Evolutionary conservation across 2,329 filamentous ascomycete species (phyloP).

Genomic region (Cordyceps farinosa): DNA sequence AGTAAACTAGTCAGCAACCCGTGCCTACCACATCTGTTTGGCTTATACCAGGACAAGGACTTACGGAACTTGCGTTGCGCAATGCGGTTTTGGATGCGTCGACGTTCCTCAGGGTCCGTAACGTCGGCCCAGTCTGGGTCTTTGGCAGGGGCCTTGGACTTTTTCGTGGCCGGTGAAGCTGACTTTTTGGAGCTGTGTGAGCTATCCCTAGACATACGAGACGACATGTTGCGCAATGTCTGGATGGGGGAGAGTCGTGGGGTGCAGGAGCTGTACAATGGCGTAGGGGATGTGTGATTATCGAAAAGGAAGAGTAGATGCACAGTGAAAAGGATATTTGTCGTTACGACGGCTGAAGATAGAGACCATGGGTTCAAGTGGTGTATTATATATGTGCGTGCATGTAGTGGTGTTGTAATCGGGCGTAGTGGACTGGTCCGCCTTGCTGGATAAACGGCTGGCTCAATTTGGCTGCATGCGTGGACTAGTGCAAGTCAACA

Average conservation of each 20-base stretch:
- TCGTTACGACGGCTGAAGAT: background rate
- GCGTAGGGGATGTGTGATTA: background rate
- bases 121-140: slow-evolving; percentile 67
- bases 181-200: slow-evolving; percentile 27
- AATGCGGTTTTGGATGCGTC: slow-evolving; percentile 72
- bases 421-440: background rate
- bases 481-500: background rate
- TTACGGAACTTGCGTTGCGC: slow-evolving; percentile 74
- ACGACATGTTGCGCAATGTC: background rate
- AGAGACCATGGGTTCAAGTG: background rate
- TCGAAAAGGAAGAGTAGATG: background rate
- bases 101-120: slow-evolving; percentile 65
- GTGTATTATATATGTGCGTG: background rate
- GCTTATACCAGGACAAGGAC: slow-evolving; percentile 26
- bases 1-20: slow-evolving; percentile 17
- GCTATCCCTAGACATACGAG: background rate
- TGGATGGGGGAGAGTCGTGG: background rate
- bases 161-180: slow-evolving; percentile 32
- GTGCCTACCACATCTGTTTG: slow-evolving; percentile 13
- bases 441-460: background rate
- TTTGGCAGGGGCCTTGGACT: slow-evolving; percentile 41
- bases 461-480: background rate
- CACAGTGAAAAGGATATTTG: no score
- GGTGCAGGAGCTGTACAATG: background rate
- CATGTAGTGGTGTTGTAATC: background rate